Evolutionary conservation across 2,329 filamentous ascomycete genomes (phyloP), one percentile per base, ranked within the genome.

Genomic region (Ophiostoma angusticollis): DNA sequence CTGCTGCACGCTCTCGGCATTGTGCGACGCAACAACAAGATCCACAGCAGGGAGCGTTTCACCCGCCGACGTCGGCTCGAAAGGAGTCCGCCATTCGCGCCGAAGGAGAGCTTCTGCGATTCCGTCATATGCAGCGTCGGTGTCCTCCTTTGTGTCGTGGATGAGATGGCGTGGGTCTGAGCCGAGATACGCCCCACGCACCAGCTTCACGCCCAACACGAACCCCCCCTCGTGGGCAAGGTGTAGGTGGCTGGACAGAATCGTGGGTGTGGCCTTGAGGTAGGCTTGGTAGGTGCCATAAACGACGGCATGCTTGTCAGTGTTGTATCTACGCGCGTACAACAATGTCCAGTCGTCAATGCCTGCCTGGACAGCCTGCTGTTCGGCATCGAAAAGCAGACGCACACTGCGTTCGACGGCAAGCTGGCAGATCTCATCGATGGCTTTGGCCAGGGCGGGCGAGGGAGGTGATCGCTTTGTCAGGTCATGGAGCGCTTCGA

Each of bases 311-410:
- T 69, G 65, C 23, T 70, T 70, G 1, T 58, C 51, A 0, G 64
- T 71, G 62, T 93, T 93, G 64, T 83, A 87, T 54, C 72, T 75
- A 50, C 74, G 72, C 64, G 86, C 83, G 49, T 85, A 80, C n/a
- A 70, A 61, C 35, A 91, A 59, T 5, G 79, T 84, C 80, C 85
- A 89, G 49, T 74, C 70, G 54, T 91, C 80, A 45, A 93, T 89
- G 7, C 84, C 84, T 6, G 70, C 63, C 59, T 93, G 84, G 22
- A 91, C 70, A 40, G 73, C 70, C 41, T 79, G 77, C 57, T 93
- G 84, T 59, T 95, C 87, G 2, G 85, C 87, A 46, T 93, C 84
- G 45, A 93, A 84, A 2, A 93, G 72, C 1, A 95, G 68, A 3
- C 74, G 70, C 3, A 93, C 74, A 18, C 78, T 74, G 37, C 78